Evolutionary conservation across 257 asterid genomes (phyloP).

Genomic region (Echium plantagineum): DNA sequence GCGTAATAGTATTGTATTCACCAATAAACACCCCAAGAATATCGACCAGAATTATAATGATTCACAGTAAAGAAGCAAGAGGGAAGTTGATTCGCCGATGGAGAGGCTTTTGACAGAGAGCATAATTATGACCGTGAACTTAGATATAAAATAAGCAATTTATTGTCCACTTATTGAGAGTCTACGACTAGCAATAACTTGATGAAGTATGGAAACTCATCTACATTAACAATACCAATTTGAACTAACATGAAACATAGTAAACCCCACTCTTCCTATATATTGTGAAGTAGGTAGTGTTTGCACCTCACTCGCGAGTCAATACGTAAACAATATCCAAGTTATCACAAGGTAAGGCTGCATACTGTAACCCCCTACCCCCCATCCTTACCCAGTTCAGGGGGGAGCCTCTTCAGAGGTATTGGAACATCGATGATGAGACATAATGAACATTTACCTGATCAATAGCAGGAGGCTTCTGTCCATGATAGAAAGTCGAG

Average conservation of each 20-base stretch:
- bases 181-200: background rate
- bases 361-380: too few relatives aligned
- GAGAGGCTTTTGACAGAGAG: too few relatives aligned
- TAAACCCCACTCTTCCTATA: too few relatives aligned
- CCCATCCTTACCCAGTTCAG: too few relatives aligned
- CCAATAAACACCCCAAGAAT: background rate
- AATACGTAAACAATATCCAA: too few relatives aligned
- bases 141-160: background rate
- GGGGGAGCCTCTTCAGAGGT: too few relatives aligned
- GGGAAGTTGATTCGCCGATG: background rate
- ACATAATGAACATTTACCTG: conserved; percentile 41
- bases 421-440: too few relatives aligned
- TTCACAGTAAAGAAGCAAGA: background rate
- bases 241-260: background rate
- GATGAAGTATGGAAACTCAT: background rate
- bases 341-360: too few relatives aligned
- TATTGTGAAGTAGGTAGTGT: too few relatives aligned
- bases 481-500: conserved; percentile 83
- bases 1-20: background rate
- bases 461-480: conserved; percentile 81
- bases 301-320: too few relatives aligned
- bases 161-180: background rate
- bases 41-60: background rate
- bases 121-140: too few relatives aligned
- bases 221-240: background rate